A percentile compares a stretch with the other conserved stretches of the same genome.
Conservation (phyloP, 2,329 filamentous ascomycete genomes). For the Tolypocladium album region DNA sequence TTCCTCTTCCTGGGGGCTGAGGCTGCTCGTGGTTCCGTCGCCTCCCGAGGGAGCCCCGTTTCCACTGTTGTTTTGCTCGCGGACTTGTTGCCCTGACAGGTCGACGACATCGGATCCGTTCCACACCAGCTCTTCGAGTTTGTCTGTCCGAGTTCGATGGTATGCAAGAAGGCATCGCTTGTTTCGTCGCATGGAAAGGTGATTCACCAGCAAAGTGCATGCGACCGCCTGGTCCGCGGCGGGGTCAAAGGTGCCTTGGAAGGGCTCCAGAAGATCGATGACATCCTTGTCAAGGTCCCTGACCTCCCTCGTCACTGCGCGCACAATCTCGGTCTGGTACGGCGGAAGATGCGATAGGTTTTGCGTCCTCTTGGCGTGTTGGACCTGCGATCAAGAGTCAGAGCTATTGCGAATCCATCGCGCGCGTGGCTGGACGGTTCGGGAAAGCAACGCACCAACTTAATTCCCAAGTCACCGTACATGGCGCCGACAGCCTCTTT, state of each 20-base stretch:
- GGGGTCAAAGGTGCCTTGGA: conserved; percentile 77
- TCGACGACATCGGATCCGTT: conserved; percentile 76
- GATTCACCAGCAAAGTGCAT: conserved; percentile 83
- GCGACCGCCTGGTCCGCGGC: conserved; percentile 72
- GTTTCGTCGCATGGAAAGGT: conserved; percentile 89
- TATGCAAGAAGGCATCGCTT: conserved; percentile 94
- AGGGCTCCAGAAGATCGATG: conserved; percentile 65
- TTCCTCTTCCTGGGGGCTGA: conserved; percentile 94
- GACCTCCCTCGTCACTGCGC: conserved; percentile 79
- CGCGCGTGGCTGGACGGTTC: neutral
- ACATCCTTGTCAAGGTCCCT: conserved; percentile 87
- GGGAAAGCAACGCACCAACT: conserved; percentile 51
- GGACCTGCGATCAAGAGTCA: conserved; percentile 48
- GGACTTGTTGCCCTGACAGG: conserved; percentile 45
- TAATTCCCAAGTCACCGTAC: conserved; percentile 83
- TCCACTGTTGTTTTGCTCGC: conserved; percentile 21
- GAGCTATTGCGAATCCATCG: neutral
- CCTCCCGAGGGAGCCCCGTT: conserved; percentile 26
- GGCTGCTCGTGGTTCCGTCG: conserved; percentile 54
- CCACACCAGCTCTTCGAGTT: conserved; percentile 91
- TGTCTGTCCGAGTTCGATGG: conserved; percentile 80
- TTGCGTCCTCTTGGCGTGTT: conserved; percentile 92
- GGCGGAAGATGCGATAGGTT: conserved; percentile 76
- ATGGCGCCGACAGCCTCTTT: conserved; percentile 32
- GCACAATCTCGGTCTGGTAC: conserved; percentile 87